phyloP scores from a whole-genome alignment of 2,329 filamentous ascomycete genomes.

The Capronia epimyces region DNA sequence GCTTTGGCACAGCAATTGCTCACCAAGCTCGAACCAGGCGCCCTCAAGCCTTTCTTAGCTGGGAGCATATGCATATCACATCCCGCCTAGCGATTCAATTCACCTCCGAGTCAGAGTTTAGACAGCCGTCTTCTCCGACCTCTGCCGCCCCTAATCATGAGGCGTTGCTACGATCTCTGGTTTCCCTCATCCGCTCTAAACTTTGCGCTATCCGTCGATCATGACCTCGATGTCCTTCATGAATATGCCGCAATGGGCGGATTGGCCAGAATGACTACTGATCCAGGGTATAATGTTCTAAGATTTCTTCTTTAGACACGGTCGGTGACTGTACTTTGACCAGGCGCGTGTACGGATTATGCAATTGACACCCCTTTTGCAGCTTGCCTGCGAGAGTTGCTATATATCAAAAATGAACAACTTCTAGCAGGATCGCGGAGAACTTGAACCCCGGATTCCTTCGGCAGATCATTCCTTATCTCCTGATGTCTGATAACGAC shows the following conservation, averaged over 20 bases:
- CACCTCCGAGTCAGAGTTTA: neutral
- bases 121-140: neutral
- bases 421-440: too few species aligned
- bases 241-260: neutral
- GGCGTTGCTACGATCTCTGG: neutral
- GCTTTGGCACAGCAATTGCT: neutral
- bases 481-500: neutral
- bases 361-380: too few species aligned
- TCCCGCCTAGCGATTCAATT: slow-evolving; percentile 9
- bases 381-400: too few species aligned
- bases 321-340: neutral
- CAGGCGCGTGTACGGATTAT: too few species aligned
- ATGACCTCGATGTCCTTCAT: slow-evolving; percentile 3
- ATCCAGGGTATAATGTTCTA: too few species aligned
- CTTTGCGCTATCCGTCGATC: slow-evolving; percentile 21
- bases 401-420: too few species aligned
- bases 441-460: too few species aligned
- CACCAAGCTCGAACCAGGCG: slow-evolving; percentile 4
- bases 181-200: neutral
- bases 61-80: neutral
- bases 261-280: neutral
- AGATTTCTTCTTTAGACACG: too few species aligned
- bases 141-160: slow-evolving; percentile 1
- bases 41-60: slow-evolving; percentile 17
- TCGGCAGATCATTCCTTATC: neutral